Evolutionary conservation across 768 basidiomycete species (phyloP), one percentile per base, ranked within the genome.

Genomic region (Mycena rosella): DNA sequence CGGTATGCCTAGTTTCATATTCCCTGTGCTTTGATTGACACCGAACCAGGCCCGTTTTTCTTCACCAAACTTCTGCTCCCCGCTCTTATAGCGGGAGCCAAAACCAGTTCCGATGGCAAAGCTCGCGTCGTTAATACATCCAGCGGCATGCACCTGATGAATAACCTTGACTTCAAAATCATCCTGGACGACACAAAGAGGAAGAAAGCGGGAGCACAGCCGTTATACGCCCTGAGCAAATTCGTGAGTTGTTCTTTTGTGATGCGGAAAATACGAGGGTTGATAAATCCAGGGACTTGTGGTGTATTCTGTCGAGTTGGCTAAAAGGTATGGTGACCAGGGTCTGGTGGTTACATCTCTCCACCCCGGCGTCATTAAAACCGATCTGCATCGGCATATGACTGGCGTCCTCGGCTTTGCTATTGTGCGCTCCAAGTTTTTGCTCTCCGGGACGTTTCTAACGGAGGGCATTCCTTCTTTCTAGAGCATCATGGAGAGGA

Each of bases 271-370:
- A 18, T 20, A 34, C 17, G 18, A 26, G 14, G 14, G n/a, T 49
- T 58, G 13, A 56, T 14, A 45, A 13, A 42, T 11, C 10, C 63
- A 85, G 83, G 86, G 74, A 29, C 81, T 83, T 60, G 75, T 84
- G 5, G 74, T 85, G 4, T 71, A 81, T n/a, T 77, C 83, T 6
- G 69, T 78, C 22, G 86, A 86, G 72, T 74, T 87, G 30, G 83
- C 81, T 10, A 74, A 82, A 51, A 77, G 83, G 62, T 83, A 83
- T 64, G 82, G 74, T 1, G 81, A 82, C 40, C 72, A 82, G 67
- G 83, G 81, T 17, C 81, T 88, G 40, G 79, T 87, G 0, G 80
- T 82, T 3, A 79, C 77, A 29, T 74, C 81, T 24, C 68, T 87
- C 27, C 78, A 87, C 59, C 85, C 87, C 0, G 84, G 85, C 9